Evolutionary conservation across 2,329 filamentous ascomycete species (phyloP).

Genomic region (Drechslerella dactyloides): DNA sequence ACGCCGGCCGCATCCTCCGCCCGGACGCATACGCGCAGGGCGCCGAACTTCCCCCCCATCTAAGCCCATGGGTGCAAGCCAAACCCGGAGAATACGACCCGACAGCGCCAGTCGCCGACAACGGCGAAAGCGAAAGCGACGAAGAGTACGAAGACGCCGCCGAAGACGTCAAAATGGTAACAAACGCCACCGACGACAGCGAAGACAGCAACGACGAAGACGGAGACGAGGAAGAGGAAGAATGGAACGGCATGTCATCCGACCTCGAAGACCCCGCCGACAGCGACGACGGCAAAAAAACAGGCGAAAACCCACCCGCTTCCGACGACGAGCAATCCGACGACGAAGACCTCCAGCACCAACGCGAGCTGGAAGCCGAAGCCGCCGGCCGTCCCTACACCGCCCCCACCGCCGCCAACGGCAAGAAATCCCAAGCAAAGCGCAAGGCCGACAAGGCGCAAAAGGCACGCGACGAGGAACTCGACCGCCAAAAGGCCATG

Average conservation of each 20-base stretch:
- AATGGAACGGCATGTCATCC: slow-evolving; percentile 59
- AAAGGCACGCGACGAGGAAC: slow-evolving; percentile 75
- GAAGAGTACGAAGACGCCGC: slow-evolving; percentile 62
- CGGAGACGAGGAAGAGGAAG: not conserved
- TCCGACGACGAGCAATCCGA: slow-evolving; percentile 59
- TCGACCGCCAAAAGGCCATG: slow-evolving; percentile 96
- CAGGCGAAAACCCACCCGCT: slow-evolving; percentile 50
- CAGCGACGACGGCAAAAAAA: slow-evolving; percentile 59
- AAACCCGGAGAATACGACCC: slow-evolving; percentile 91
- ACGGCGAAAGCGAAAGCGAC: slow-evolving; percentile 81
- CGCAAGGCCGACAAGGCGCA: slow-evolving; percentile 69
- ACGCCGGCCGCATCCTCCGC: slow-evolving; percentile 85
- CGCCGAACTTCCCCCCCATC: slow-evolving; percentile 85
- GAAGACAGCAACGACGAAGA: slow-evolving; percentile 54
- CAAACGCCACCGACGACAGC: slow-evolving; percentile 57
- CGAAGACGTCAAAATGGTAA: slow-evolving; percentile 54
- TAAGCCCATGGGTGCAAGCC: slow-evolving; percentile 93
- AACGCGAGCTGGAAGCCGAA: slow-evolving; percentile 91
- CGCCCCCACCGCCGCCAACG: slow-evolving; percentile 64
- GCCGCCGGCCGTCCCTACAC: slow-evolving; percentile 70
- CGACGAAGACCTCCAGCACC: slow-evolving; percentile 73
- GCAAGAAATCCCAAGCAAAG: slow-evolving; percentile 69
- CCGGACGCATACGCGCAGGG: slow-evolving; percentile 89
- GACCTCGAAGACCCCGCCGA: slow-evolving; percentile 63
- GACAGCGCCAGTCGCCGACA: slow-evolving; percentile 80